Base-by-base conservation (phyloP, 1,139 yeast species). In the Blastobotrys apis region DNA sequence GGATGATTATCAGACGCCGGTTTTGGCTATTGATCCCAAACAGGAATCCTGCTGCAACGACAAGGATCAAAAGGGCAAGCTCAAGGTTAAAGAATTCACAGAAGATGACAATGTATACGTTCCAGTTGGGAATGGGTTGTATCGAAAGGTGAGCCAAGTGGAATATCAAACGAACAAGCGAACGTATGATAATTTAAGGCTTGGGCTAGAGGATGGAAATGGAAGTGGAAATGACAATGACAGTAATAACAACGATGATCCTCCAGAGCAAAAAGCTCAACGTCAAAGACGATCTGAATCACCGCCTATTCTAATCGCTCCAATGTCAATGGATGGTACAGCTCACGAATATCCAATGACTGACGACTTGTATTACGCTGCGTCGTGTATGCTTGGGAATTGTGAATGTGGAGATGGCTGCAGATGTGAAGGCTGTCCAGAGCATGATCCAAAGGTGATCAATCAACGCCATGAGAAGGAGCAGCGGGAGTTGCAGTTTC, bases 381-480 rank as follows among this genome's bases (percentile, higher is more conserved):
- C 70, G 10, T 55, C 61, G 19, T 66, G 71, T 44, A 64, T 64
- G 27, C 68, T 69, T 1, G 69, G 71, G 4, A 62, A 63, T 43
- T 66, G 71, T 44, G 57, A 58, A 23, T 66, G 71, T 44, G 71
- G 68, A 5, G 67, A 63, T 21, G 51, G 47, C 15, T 66, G 71
- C 44, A 49, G 55, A 17, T 66, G 71, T 45, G 61, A 56, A 15
- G 68, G 67, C 25, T 66, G 71, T 47, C 62, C 65, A 5, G 59
- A 62, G 1, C 68, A 64, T 44, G 60, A 58, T 40, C 57, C 57
- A 1, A 42, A 42, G 23, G n/a, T n/a, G n/a, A n/a, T n/a, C n/a
- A n/a, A n/a, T n/a, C n/a, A 8, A 25, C 27, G 8, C 12, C 10
- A 25, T 25, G n/a, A n/a, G n/a, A n/a, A n/a, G n/a, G n/a, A n/a